Base-by-base conservation (phyloP, 345 rosid species). In the Kandelia obovata region DNA sequence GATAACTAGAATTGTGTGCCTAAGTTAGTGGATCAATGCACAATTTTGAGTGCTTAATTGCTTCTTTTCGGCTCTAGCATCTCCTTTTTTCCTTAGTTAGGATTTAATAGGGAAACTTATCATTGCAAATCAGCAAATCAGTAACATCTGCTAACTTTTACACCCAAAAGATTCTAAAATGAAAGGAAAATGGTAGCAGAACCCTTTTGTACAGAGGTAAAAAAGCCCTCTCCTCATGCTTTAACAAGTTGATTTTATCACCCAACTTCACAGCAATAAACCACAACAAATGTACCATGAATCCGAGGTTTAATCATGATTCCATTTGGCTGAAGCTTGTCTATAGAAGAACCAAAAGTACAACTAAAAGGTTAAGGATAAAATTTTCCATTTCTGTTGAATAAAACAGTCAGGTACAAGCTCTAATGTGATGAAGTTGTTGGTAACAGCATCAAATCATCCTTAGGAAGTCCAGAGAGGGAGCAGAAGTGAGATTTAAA, bases 311-410 rank as follows among this genome's bases (percentile, higher is more conserved):
- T 56, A 56, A 56, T 11, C 59, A 25, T 3, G 13, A 27, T 9
- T 13, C 16, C 49, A 43, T 43, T 43, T 43, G 2, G 49, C 59
- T 9, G 30, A 56, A 25, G 59, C 30, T 25, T 56, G 11, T 10
- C 10, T 56, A 27, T 25, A 4, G 13, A 43, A 43, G 49, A 13
- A 11, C 49, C 49, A 11, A 43, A 43, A 43, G 49, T 43, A 43
- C 49, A 43, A 11, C 1, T 13, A 43, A 43, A 13, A 43, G 49
- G 49, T 15, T 13, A 43, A 13, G 49, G 39, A 43, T 43, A 46
- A 16, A 27, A 73, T 51, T 67, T 66, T 67, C 58, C 73, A 70
- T 64, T 56, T 47, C 21, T 25, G 52, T 17, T 58, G 35, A 61
- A 27, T 31, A 55, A 66, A 65, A 30, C 56, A 61, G 3, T 32